Percentiles rank a stretch among this genome's conserved stretches.
Evolutionary conservation across 2,329 filamentous ascomycete genomes (phyloP).

Genomic region (Fusarium dlaminii): DNA sequence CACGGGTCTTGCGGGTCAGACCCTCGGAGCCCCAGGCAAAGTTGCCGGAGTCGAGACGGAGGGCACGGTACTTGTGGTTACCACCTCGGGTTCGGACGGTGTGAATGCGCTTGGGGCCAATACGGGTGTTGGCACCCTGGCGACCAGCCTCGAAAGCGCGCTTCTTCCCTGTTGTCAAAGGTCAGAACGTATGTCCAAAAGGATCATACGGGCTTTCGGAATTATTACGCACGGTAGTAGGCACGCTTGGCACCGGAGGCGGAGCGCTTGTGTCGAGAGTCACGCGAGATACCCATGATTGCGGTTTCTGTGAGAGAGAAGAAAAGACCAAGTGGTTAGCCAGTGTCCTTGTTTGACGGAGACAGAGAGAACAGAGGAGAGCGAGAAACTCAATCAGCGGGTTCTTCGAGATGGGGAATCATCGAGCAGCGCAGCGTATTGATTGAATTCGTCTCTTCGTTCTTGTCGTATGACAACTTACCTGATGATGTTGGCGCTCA

Average conservation of each 20-base stretch:
- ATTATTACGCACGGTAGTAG: conserved; percentile 79
- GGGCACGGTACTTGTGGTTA: conserved; percentile 99
- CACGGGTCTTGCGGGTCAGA: conserved; percentile 97
- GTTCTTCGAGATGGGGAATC: conserved; percentile 36
- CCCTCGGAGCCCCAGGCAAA: conserved; percentile 99
- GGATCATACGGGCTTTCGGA: conserved; percentile 74
- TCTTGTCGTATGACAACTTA: conserved; percentile 48
- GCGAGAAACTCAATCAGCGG: conserved; percentile 35
- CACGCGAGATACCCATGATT: conserved; percentile 99
- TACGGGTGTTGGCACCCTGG: conserved; percentile 99
- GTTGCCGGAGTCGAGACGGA: conserved; percentile 98
- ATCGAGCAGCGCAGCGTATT: conserved; percentile 37
- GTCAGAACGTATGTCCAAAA: conserved; percentile 75
- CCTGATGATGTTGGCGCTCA: conserved; percentile 60
- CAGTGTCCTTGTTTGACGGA: background rate
- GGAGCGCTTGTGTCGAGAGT: conserved; percentile 99
- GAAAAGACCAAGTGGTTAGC: conserved; percentile 36
- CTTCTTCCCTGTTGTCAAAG: conserved; percentile 84
- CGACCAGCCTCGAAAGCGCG: conserved; percentile 99
- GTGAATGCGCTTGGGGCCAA: conserved; percentile 96
- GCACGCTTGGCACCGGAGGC: conserved; percentile 98
- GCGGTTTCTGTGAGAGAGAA: conserved; percentile 67
- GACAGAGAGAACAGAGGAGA: conserved; percentile 5
- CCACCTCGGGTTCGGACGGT: conserved; percentile 96
- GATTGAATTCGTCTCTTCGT: conserved; percentile 34